Evolutionary conservation across 1,284 basidiomycete genomes (phyloP).

Genomic region (Sporisorium scitamineum): DNA sequence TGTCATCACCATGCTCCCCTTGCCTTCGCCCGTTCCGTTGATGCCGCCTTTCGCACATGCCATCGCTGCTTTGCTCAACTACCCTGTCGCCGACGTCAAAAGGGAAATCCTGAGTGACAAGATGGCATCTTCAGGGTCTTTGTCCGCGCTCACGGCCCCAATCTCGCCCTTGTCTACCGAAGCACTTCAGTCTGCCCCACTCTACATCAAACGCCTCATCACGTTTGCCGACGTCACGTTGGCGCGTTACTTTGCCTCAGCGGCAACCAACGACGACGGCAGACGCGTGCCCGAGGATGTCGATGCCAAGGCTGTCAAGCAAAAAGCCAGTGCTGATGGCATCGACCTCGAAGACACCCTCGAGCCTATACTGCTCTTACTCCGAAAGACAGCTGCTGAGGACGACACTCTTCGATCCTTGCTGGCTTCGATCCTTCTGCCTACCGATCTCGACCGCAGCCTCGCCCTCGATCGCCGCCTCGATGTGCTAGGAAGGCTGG

Average conservation of each 20-base stretch:
- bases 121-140: background rate
- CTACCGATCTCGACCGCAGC: slow-evolving; percentile 49
- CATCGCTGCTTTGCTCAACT: slow-evolving; percentile 62
- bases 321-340: slow-evolving; percentile 35
- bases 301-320: slow-evolving; percentile 34
- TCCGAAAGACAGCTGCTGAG: slow-evolving; percentile 53
- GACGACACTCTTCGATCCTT: slow-evolving; percentile 27
- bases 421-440: slow-evolving; percentile 37
- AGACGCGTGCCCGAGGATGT: slow-evolving; percentile 37
- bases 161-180: slow-evolving; percentile 31
- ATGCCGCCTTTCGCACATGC: slow-evolving; percentile 58
- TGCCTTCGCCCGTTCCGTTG: slow-evolving; percentile 36
- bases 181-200: slow-evolving; percentile 23
- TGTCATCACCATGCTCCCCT: slow-evolving; percentile 37
- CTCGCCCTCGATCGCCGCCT: slow-evolving; percentile 45
- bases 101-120: slow-evolving; percentile 7
- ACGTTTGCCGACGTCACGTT: slow-evolving; percentile 39
- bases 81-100: slow-evolving; percentile 39
- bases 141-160: slow-evolving; percentile 4
- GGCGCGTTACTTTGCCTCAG: slow-evolving; percentile 31
- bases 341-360: slow-evolving; percentile 54
- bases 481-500: slow-evolving; percentile 50
- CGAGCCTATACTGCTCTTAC: slow-evolving; percentile 52
- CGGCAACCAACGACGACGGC: slow-evolving; percentile 9
- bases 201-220: slow-evolving; percentile 32